Evolutionary conservation across 495 filamentous ascomycete species (phyloP), one percentile per base, ranked within the genome.

Genomic region (Evansstolkia leycettana): DNA sequence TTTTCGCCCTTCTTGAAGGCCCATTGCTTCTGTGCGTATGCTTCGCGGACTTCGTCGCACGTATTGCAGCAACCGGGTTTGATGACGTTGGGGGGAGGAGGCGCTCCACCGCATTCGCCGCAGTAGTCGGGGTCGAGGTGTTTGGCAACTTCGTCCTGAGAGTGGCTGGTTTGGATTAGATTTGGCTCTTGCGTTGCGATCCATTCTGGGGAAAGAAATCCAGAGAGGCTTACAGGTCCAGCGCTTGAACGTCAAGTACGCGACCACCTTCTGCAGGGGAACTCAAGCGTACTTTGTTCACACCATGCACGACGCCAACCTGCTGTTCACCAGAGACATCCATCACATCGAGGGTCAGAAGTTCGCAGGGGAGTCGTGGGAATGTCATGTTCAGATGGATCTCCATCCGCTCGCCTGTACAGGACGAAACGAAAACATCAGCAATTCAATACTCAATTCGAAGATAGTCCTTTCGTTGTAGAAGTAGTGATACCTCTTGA

Each of bases 301-400:
- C 75, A 17, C 90, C 90, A 52, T 96, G 89, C 50, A 80, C 75
- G 36, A 98, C 82, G 28, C 90, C 92, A 33, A 80, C 78, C 52
- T 98, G 90, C 52, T 94, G 81, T 55, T 98, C 90, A 28, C 90
- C 90, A 10, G 84, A 92, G 8, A 98, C 88, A 58, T 98, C 90
- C 90, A 98, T 96, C 25, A 98, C 89, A 53, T 98, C 90, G 43
- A 98, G 76, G 11, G 90, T 95, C 34, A 96, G 62, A 31, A 98
- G 77, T 58, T 96, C 88, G 64, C 90, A 98, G 20, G 90, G 90
- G 19, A 98, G 67, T 20, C 78, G 78, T 4, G 92, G 90, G 58
- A 98, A 98, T 13, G 84, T 89, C 44, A 98, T 84, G 67, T 98
- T 98, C 64, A 98, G 72, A 56, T 94, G 86, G 41, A 98, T 98